Base-by-base conservation (phyloP, 2,329 filamentous ascomycete species). In the Lachnellula hyalina region DNA sequence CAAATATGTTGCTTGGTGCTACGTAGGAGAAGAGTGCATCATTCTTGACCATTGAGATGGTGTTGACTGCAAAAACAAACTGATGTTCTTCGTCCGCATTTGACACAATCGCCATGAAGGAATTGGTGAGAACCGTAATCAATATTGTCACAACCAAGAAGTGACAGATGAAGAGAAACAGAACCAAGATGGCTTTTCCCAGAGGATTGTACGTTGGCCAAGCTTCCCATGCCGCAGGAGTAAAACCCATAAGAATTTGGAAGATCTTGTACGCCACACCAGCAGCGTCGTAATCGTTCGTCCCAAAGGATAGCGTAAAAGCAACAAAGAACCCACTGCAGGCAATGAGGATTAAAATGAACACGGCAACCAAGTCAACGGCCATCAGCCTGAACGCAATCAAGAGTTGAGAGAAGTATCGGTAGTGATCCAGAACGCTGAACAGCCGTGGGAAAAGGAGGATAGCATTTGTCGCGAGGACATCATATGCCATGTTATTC, bases 21-120 rank as follows among this genome's bases (percentile, higher is more conserved):
- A 96, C 83, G 68, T 96, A 96, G 3, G 90, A 95, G 75, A 97
- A 97, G 0, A 96, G 76, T 0, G 91, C 89, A 69, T 97, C 93
- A n/a, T 94, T 96, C 71, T 96, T 97, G 61, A 96, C 93, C 89
- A 96, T 95, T 4, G 90, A 95, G 49, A 96, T 96, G 4, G 93
- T 95, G 68, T 96, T 97, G 70, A 97, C 91, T 0, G 93, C 93
- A 67, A 97, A 96, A 2, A 96, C 74, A 68, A 96, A 96, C 76
- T 86, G 83, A 59, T 96, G 92, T 72, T 96, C 93, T 69, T 96
- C 88, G 52, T 90, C 90, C 7, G 92, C 91, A 67, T 96, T 96
- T 50, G 90, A 90, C 2, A 94, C 90, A 68, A 96, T 93, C 1
- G 87, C 85, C 87, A 95, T 96, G 74, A 96, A 97, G 0, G 90